Conservation (phyloP, 2,329 filamentous ascomycete genomes). For the Alternaria alternata region DNA sequence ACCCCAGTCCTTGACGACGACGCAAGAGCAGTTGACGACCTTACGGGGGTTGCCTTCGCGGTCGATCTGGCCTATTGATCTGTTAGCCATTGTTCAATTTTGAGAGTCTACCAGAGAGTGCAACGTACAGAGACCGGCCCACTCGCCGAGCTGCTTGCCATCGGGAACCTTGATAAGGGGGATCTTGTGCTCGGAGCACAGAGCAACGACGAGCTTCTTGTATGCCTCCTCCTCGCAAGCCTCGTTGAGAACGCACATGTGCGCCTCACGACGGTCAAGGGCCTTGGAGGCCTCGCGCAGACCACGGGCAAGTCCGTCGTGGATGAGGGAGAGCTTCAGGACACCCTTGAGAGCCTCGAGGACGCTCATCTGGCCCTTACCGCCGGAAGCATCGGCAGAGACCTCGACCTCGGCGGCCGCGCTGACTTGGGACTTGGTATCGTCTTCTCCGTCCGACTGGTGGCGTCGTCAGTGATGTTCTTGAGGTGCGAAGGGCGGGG, state of each 20-base stretch:
- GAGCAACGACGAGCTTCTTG: constrained; percentile 99
- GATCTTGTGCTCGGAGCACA: constrained; percentile 99
- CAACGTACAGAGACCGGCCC: constrained; percentile 97
- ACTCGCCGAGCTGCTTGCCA: constrained; percentile 99
- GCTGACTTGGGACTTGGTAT: constrained; percentile 80
- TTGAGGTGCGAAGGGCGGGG: constrained; percentile 5
- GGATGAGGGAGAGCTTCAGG: constrained; percentile 97
- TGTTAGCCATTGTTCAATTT: constrained; percentile 14
- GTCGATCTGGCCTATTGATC: constrained; percentile 83
- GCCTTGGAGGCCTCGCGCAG: constrained; percentile 99
- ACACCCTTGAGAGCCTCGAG: constrained; percentile 99
- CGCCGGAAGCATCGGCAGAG: constrained; percentile 81
- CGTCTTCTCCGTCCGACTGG: constrained; percentile 99
- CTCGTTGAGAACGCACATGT: constrained; percentile 99
- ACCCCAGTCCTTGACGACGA: constrained; percentile 99
- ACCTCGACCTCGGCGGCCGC: constrained; percentile 96
- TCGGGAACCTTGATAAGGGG: constrained; percentile 99
- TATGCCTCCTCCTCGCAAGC: constrained; percentile 99
- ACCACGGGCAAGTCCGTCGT: constrained; percentile 98
- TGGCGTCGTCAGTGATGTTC: constrained; percentile 26
- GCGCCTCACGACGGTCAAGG: constrained; percentile 96
- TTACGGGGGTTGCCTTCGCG: constrained; percentile 99
- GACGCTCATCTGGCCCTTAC: constrained; percentile 93
- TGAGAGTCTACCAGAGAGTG: constrained; percentile 5
- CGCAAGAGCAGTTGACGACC: constrained; percentile 99